Base-by-base conservation (phyloP, 169 alveolate species). In the Nephromyces sp. region DNA sequence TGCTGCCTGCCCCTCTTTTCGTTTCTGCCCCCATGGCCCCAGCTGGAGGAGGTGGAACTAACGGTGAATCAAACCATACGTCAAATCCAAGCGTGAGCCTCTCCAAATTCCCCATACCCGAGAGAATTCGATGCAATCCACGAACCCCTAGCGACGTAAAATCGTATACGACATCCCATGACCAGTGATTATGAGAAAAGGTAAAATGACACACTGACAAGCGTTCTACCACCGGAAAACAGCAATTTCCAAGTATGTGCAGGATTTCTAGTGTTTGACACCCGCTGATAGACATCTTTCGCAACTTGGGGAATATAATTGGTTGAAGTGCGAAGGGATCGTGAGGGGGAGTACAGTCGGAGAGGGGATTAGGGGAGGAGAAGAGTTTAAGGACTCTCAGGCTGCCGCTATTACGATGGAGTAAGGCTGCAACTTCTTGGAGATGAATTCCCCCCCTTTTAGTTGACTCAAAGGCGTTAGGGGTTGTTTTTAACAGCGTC, bases 311-410 rank as follows among this genome's bases (percentile, higher is more conserved):
- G n/a, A 43, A 43, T 15, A n/a, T 43, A 15, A 43, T n/a, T 43
- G 57, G 57, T 70, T 52, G 33, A 32, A 70, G 57, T 21, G 69
- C 32, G 8, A 70, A 70, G n/a, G 76, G 76, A 5, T 22, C 2
- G 33, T 70, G 76, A 25, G 32, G 3, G 66, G 76, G 76, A n/a
- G 76, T 70, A 53, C 51, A 66, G 68, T 70, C 76, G 51, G 21
- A 21, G 5, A 70, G 68, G 21, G 76, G 69, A 53, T 70, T 70
- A 33, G 52, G 57, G 32, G 76, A 68, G 3, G 76, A 70, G 6
- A 51, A 33, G 3, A 70, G 72, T 32, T 33, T 24, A 6, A 70
- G 72, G 32, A 35, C 6, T n/a, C 76, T 53, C 6, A 70, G 66
- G 2, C 70, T 53, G 0, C 28, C 28, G 3, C 57, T 31, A 33